phyloP scores from a whole-genome alignment of 306 rosid species.

The Lithocarpus polystachyus region DNA sequence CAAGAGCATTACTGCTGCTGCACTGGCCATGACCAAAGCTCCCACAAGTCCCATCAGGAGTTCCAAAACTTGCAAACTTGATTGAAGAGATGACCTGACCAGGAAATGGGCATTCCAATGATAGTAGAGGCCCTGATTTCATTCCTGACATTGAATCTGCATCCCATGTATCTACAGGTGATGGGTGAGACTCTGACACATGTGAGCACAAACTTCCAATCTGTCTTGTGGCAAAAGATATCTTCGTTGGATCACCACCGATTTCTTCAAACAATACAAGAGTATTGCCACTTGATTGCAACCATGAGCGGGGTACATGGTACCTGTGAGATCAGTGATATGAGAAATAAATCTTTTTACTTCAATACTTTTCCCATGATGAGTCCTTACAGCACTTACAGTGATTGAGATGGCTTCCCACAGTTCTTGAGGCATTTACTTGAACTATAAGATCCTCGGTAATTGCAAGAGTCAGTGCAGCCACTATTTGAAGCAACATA shows the following conservation, averaged over 20 bases:
- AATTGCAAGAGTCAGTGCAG: conserved; percentile 54
- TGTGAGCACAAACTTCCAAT: conserved; percentile 69
- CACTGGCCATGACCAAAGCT: conserved; percentile 67
- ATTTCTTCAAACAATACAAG: conserved; percentile 81
- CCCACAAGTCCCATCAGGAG: conserved; percentile 79
- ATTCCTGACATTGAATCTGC: conserved; percentile 37
- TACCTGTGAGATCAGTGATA: conserved; percentile 44
- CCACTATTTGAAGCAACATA: conserved; percentile 43
- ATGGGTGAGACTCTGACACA: conserved; percentile 77
- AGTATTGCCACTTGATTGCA: conserved; percentile 53
- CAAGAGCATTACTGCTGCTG: conserved; percentile 55
- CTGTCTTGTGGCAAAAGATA: conserved; percentile 60
- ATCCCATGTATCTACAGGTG: conserved; percentile 70
- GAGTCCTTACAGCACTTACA: conserved; percentile 45
- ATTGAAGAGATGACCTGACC: conserved; percentile 74
- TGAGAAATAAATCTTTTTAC: conserved; percentile 22
- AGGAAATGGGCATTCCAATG: conserved; percentile 72
- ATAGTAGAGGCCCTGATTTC: conserved; percentile 45
- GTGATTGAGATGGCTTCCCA: conserved; percentile 79
- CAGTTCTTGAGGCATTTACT: conserved; percentile 76
- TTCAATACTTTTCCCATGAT: conserved; percentile 7
- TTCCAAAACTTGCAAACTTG: conserved; percentile 85
- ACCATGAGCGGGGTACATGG: conserved; percentile 84
- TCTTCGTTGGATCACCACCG: conserved; percentile 73
- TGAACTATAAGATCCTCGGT: conserved; percentile 53